Conservation (phyloP, 106 monocot genomes). For the Apostasia shenzhenica region DNA sequence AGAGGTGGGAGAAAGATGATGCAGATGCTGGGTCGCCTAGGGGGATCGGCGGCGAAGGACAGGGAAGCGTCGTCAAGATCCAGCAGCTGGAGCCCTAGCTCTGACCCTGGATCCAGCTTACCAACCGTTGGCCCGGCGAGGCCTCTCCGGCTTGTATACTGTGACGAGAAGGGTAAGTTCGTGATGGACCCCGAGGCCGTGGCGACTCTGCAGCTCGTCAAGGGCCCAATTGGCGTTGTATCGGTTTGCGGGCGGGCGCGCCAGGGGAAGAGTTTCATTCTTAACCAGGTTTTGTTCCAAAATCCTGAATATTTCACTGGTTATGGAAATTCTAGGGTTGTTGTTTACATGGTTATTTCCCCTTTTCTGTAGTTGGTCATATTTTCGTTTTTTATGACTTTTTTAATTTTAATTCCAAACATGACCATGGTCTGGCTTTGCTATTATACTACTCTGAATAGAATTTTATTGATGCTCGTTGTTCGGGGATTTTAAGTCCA, state of each 20-base stretch:
- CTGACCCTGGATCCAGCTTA: constrained; percentile 7
- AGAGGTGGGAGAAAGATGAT: constrained; percentile 34
- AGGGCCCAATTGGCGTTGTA: constrained; percentile 68
- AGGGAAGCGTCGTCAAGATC: neutral
- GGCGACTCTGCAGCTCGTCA: constrained; percentile 79
- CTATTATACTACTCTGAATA: too few species aligned
- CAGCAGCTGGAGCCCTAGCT: constrained; percentile 11
- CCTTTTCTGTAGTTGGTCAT: neutral
- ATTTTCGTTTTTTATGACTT: neutral
- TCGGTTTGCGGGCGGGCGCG: constrained; percentile 75
- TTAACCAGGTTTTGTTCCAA: constrained; percentile 48
- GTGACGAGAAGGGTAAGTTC: constrained; percentile 79
- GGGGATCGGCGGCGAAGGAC: constrained; percentile 35
- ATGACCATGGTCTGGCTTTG: too few species aligned
- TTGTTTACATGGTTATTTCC: neutral
- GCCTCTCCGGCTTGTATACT: constrained; percentile 64
- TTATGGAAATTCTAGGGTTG: neutral
- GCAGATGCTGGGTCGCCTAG: constrained; percentile 65
- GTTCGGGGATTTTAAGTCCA: too few species aligned
- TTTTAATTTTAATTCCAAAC: too few species aligned
- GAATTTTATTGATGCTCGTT: too few species aligned
- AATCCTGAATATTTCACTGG: neutral
- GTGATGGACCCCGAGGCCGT: constrained; percentile 95
- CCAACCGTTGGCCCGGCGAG: constrained; percentile 39
- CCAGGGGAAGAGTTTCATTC: constrained; percentile 79